Evolutionary conservation across 2,329 filamentous ascomycete species (phyloP), one percentile per base, ranked within the genome.

Genomic region (Venturiaceae sp.): DNA sequence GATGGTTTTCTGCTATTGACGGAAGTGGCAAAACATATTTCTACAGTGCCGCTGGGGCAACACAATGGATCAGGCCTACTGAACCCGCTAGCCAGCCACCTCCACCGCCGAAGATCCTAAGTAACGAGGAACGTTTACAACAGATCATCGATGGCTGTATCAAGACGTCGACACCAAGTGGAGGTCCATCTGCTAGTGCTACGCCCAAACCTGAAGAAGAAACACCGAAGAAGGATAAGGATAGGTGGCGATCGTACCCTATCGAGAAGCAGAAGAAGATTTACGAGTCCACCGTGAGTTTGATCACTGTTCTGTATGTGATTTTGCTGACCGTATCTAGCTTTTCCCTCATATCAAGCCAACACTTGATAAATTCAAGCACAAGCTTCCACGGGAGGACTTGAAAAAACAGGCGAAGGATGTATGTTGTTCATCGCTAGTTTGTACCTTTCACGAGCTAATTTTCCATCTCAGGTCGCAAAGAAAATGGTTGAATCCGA

Each of bases 401-500:
- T 68, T 86, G 46, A 86, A 86, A 68, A 77, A 81, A 44, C 80
- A 84, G 63, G 82, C 80, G 6, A 86, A 85, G 72, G 83, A 86
- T 70, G 80, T 83, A 68, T 68, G 74, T 55, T 3, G 4, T 39
- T 28, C 14, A 32, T 46, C 32, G 14, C 26, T 7, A 32, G 23
- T 19, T 14, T 78, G 84, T 53, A 80, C 78, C 58, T 83, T 85
- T 65, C 80, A 23, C 19, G 21, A 14, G 53, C 30, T 47, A 7
- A 14, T 58, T 1, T 41, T 3, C 28, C 21, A 8, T 36, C 53
- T 47, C 60, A 81, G 71, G 81, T 92, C 52, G 85, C 85, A 59
- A 96, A 96, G 73, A 95, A 92, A 71, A 81, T 97, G 14, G 92
- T 96, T 21, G 83, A 88, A 19, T 94, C 90, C 0, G 92, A 97